phyloP scores from a whole-genome alignment of 768 basidiomycete species.

The Russula compacta region DNA sequence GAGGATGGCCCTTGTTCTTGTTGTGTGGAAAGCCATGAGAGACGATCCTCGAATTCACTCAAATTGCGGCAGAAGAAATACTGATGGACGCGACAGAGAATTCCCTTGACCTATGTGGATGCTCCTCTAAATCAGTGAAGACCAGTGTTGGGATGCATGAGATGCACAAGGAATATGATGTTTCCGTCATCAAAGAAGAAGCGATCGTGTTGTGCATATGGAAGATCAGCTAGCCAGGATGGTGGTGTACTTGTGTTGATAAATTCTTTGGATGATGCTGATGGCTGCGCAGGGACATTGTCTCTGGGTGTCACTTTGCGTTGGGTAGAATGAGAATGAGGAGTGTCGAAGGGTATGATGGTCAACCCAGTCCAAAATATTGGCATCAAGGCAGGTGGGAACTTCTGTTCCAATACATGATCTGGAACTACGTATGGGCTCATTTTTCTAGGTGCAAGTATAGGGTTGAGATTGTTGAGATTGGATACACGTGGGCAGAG shows the following conservation, averaged over 20 bases:
- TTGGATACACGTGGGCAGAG: not conserved
- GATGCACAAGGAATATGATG: constrained; percentile 6
- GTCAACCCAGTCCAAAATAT: not conserved
- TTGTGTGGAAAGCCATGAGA: too few relatives aligned
- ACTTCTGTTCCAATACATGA: too few relatives aligned
- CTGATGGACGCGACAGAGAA: constrained; percentile 8
- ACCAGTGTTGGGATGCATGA: not conserved
- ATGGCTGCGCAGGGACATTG: not conserved
- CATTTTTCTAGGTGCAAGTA: not conserved
- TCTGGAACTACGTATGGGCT: not conserved
- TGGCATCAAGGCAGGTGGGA: not conserved
- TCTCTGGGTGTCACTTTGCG: not conserved
- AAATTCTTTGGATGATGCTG: not conserved
- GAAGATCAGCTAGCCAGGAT: not conserved
- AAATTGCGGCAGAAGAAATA: constrained; percentile 16
- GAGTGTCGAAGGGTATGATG: constrained; percentile 2
- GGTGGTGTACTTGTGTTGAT: not conserved
- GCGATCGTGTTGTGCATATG: not conserved
- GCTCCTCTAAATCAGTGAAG: not conserved
- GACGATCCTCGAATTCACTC: not conserved
- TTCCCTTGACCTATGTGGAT: not conserved
- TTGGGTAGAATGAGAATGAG: not conserved
- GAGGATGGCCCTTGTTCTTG: not conserved
- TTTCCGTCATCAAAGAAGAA: constrained; percentile 8
- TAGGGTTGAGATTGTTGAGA: not conserved